These are phyloP conservation scores for Rhododendron kiyosumense DNA, from an alignment of 148 eudicot genomes.

Conservation along the genomic window DNA sequence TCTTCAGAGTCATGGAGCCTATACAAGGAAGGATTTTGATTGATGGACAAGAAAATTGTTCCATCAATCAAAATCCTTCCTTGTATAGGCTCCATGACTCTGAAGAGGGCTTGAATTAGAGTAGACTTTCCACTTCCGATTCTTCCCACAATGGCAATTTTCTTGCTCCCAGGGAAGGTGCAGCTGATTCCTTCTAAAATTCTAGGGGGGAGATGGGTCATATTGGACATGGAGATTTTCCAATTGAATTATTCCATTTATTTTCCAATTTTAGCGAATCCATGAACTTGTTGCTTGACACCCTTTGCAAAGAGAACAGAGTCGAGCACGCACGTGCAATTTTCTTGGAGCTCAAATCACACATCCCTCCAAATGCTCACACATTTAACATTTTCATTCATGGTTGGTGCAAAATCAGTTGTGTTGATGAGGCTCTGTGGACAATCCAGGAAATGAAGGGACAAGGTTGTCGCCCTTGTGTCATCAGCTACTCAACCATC, in stretches of 20 bases:
- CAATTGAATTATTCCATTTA: constrained; percentile 50
- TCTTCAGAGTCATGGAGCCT: too few species aligned
- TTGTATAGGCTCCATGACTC: too few species aligned
- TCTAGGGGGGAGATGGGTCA: constrained; percentile 57
- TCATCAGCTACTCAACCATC: constrained; percentile 79
- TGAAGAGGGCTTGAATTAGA: too few species aligned
- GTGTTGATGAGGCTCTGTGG: constrained; percentile 85
- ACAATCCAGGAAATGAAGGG: constrained; percentile 96
- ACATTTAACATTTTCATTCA: constrained; percentile 78
- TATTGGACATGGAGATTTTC: constrained; percentile 65
- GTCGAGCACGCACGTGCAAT: constrained; percentile 75
- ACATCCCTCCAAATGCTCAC: constrained; percentile 59
- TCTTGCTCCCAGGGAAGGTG: constrained; percentile 55
- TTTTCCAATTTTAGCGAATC: constrained; percentile 24
- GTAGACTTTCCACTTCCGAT: too few species aligned
- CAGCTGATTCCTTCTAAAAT: constrained; percentile 78
- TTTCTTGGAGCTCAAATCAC: constrained; percentile 60
- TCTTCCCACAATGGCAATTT: constrained; percentile 85
- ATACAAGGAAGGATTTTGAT: too few species aligned
- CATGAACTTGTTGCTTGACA: constrained; percentile 82
- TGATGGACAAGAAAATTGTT: too few species aligned
- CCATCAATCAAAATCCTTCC: too few species aligned
- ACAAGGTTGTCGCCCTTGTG: constrained; percentile 67
- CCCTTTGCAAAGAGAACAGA: constrained; percentile 79
- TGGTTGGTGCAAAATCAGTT: constrained; percentile 87